Evolutionary conservation across 331 rosid genomes (phyloP), one percentile per base, ranked within the genome.

Genomic region (Telfairia occidentalis): DNA sequence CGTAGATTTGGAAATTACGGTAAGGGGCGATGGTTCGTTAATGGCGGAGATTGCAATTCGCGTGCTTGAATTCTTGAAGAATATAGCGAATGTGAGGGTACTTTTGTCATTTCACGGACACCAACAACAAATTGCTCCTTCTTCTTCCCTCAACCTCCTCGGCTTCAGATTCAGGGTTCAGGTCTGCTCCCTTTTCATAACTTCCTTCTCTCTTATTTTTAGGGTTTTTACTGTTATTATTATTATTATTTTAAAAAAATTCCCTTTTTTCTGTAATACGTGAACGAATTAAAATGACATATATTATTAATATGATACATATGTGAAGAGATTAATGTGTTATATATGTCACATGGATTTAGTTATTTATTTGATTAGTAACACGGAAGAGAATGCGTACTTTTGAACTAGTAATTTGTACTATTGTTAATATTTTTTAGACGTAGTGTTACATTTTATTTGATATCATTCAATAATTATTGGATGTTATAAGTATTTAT

Each of bases 11-110:
- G 89, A 82, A 65, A 90, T 93, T 55, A 79, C 37, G 19, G 52
- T 78, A 28, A 89, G 87, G 75, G 85, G 87, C 12, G 82, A 82
- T 57, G 9, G 76, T 67, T 76, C 81, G 45, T 35, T 63, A 12
- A 83, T 81, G 28, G 81, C 53, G 54, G 88, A 89, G 72, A 6
- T 83, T 1, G 69, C 81, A 76, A 87, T 93, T 53, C 81, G 87
- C 4, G 63, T 93, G 11, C 76, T 93, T 83, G 90, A 89, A 78
- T 89, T 93, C 89, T 79, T 93, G 75, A 91, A 84, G 75, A 82
- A 5, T 24, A 80, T 34, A 43, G 59, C 46, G 13, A 79, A 66
- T 10, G 77, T 85, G 4, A 83, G 72, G 73, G 81, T 30, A 60
- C 12, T 93, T 69, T 2, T 86, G 76, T 88, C 97, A 71, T 75